These are phyloP conservation scores for Magnolia kwangsiensis DNA, from an alignment of 164 flowering plant genomes.

Conservation along the genomic window DNA sequence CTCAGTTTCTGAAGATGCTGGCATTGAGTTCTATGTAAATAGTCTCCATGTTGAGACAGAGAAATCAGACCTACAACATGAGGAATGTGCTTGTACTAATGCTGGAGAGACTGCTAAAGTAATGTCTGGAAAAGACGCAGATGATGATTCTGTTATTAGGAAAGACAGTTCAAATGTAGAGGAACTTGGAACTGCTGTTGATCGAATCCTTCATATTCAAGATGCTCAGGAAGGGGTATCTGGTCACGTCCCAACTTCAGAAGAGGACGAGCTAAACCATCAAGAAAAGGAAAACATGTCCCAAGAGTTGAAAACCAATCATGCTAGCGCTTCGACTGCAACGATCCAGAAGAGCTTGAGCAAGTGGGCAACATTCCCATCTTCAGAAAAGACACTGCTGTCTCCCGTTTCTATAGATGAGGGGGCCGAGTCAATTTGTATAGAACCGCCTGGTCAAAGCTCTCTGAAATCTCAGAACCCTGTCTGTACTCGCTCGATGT, in stretches of 20 bases:
- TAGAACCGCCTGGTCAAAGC: constrained; percentile 6
- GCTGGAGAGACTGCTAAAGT: background rate
- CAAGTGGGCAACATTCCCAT: constrained; percentile 43
- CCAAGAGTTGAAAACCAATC: constrained; percentile 10
- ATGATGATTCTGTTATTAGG: background rate
- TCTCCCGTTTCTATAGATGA: constrained; percentile 15
- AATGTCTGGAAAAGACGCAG: background rate
- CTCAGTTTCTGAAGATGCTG: constrained; percentile 13
- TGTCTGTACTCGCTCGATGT: constrained; percentile 23
- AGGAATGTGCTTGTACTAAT: background rate
- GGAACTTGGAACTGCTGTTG: constrained; percentile 28
- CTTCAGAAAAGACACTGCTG: constrained; percentile 9
- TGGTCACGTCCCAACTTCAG: constrained; percentile 1
- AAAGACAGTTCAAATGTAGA: background rate
- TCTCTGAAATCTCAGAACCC: constrained; percentile 4
- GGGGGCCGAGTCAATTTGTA: constrained; percentile 15
- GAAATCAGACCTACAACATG: background rate
- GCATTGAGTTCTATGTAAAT: constrained; percentile 1
- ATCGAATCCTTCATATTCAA: constrained; percentile 21
- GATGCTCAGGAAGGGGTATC: constrained; percentile 21
- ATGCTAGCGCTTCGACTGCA: background rate
- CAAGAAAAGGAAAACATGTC: background rate
- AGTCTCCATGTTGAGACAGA: background rate
- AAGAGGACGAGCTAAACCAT: background rate
- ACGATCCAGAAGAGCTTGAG: constrained; percentile 19